A percentile compares a stretch with the other conserved stretches of the same genome.
These are phyloP conservation scores for Periconia sp. DNA, from an alignment of 2,329 filamentous ascomycete species.

Conservation along the genomic window DNA sequence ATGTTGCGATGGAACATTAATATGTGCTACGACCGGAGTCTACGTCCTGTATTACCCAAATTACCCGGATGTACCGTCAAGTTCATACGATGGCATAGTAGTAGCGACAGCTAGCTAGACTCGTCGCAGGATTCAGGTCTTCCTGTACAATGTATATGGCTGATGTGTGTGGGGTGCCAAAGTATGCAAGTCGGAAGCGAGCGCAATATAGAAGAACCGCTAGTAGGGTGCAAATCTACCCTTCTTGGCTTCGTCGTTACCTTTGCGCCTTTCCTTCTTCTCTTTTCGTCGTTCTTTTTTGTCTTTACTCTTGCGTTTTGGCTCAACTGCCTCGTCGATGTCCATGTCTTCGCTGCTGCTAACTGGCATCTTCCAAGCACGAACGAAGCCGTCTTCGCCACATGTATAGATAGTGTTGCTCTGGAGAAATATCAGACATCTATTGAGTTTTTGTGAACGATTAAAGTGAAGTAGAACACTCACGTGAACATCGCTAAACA, in stretches of 20 bases:
- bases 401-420: conserved; percentile 50
- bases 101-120: no score
- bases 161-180: no score
- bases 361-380: conserved; percentile 49
- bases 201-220: no score
- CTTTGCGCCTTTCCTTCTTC: conserved; percentile 38
- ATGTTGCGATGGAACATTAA: no score
- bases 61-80: no score
- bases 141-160: background rate
- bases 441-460: no score
- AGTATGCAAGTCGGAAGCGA: no score
- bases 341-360: conserved; percentile 32
- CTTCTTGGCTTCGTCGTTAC: conserved; percentile 37
- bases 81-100: no score
- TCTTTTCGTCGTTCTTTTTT: conserved; percentile 41
- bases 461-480: conserved; percentile 15
- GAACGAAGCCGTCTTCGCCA: conserved; percentile 56
- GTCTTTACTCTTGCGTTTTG: conserved; percentile 30
- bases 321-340: conserved; percentile 26
- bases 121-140: no score
- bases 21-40: no score
- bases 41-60: no score
- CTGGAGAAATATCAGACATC: conserved; percentile 21
- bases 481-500: conserved; percentile 48
- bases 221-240: conserved; percentile 49